Conservation (phyloP, 177 flowering plant genomes). For the Tripterygium wilfordii region DNA sequence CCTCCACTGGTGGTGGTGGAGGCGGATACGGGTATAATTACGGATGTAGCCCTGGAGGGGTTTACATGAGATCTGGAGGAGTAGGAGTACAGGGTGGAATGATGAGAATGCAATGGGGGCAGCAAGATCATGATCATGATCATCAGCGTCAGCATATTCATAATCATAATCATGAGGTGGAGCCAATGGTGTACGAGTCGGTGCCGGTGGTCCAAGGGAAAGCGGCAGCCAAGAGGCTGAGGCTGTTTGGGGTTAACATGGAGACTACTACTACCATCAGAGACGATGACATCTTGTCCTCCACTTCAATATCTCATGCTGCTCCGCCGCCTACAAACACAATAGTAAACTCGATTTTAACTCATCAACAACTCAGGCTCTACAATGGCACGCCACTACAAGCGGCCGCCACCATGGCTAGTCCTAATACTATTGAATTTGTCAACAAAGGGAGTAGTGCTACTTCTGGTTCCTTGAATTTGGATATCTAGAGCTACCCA, state of each 20-base stretch:
- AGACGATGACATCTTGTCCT: conserved; percentile 23
- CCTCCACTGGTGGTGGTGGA: conserved; percentile 9
- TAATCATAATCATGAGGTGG: no score
- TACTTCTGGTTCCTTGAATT: conserved; percentile 36
- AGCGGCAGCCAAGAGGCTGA: conserved; percentile 54
- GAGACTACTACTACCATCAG: conserved; percentile 24
- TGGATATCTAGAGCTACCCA: conserved; percentile 4
- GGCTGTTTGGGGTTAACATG: conserved; percentile 91
- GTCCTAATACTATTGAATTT: no score
- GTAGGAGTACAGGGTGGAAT: conserved; percentile 3
- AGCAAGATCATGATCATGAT: conserved; percentile 1
- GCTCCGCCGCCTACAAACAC: not conserved
- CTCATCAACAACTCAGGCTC: conserved; percentile 33
- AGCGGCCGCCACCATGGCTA: conserved; percentile 8
- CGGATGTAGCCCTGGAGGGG: conserved; percentile 8
- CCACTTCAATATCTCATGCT: conserved; percentile 14
- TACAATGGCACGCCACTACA: conserved; percentile 31
- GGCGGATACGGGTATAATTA: not conserved
- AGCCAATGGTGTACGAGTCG: conserved; percentile 44
- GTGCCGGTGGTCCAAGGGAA: conserved; percentile 67
- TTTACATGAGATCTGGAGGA: conserved; percentile 25
- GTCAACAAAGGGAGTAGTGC: conserved; percentile 38
- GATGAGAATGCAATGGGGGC: conserved; percentile 15
- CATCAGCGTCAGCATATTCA: conserved; percentile 5
- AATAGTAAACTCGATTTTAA: conserved; percentile 4